Base-by-base conservation (phyloP, 2,329 filamentous ascomycete species). In the Aspergillus thermomutatus region DNA sequence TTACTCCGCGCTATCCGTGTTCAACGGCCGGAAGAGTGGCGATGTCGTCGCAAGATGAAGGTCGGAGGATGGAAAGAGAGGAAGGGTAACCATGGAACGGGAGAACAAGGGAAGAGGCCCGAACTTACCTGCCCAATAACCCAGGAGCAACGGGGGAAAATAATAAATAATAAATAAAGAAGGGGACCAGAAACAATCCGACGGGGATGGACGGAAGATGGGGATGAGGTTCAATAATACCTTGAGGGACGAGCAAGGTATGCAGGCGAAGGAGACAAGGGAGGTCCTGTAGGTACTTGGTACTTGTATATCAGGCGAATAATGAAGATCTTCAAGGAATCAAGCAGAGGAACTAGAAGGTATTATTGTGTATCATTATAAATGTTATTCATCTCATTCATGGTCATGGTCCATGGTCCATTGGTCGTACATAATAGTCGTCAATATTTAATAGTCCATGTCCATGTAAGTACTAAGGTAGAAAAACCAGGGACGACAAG, bases 71-170 rank as follows among this genome's bases (percentile, higher is more conserved):
- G 46, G 21, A 1, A 21, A 43, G 34, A 46, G 28, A 54, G 27
- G 34, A 50, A 47, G 49, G 40, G 41, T 49, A 52, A 55, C 53
- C 53, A 52, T 51, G 53, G 53, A 43, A 51, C 53, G 53, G 37
- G 43, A 21, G 31, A 27, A 47, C 43, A 19, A 31, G 21, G 27
- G 45, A 49, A 41, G 23, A 34, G 31, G 21, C 11, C 41, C 19
- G 21, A 23, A 45, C 41, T 45, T 45, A 45, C 41, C n/a, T 19
- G n/a, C n/a, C 21, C 21, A 23, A 45, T 19, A 10, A 45, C 8
- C 8, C 41, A 45, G 19, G 19, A 45, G 41, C 41, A 45, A 23
- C 14, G 8, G 27, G 19, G 21, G 19, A 10, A 34, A 41, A 14
- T 49, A 48, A 46, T 49, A 48, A 53, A 45, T 45, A 45, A 23